Conservation (phyloP, 2,329 filamentous ascomycete genomes). For the Alternaria hordeiaustralica region DNA sequence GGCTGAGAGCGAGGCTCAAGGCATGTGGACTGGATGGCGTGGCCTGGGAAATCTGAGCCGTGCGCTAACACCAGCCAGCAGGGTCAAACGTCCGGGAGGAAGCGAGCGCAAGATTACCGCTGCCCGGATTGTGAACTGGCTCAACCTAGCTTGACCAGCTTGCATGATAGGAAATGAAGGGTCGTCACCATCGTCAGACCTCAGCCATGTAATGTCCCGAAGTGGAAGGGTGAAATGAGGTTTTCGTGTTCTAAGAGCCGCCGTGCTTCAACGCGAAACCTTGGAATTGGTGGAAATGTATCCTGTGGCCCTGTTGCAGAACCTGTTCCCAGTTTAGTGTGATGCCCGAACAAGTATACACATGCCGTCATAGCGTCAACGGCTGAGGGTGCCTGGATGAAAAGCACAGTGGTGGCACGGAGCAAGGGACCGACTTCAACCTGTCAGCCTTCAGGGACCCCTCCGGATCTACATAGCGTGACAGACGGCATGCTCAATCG, state of each 20-base stretch:
- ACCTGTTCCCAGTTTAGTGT: conserved; percentile 28
- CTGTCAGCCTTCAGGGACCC: conserved; percentile 45
- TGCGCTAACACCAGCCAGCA: conserved; percentile 41
- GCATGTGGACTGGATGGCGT: conserved; percentile 25
- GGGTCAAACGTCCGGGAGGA: conserved; percentile 49
- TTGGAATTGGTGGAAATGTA: conserved; percentile 32
- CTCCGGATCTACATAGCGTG: conserved; percentile 45
- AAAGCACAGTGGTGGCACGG: conserved; percentile 34
- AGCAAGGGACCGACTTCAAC: conserved; percentile 39
- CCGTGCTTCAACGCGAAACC: conserved; percentile 47
- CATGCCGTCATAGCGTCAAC: conserved; percentile 36
- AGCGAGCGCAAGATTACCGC: conserved; percentile 47
- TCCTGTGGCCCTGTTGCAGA: conserved; percentile 21
- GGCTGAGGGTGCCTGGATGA: conserved; percentile 23
- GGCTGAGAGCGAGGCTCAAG: conserved; percentile 35
- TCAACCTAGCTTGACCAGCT: conserved; percentile 34
- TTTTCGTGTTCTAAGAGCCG: conserved; percentile 40
- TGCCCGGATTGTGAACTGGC: conserved; percentile 37
- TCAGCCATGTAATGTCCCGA: conserved; percentile 40
- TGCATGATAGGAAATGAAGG: conserved; percentile 50
- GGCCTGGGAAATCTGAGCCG: conserved; percentile 32
- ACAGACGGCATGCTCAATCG: conserved; percentile 47
- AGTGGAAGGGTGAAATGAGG: conserved; percentile 43
- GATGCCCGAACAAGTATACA: conserved; percentile 38
- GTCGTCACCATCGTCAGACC: conserved; percentile 40